These are phyloP conservation scores for Silene latifolia DNA, from an alignment of 148 eudicot species.

Conservation along the genomic window DNA sequence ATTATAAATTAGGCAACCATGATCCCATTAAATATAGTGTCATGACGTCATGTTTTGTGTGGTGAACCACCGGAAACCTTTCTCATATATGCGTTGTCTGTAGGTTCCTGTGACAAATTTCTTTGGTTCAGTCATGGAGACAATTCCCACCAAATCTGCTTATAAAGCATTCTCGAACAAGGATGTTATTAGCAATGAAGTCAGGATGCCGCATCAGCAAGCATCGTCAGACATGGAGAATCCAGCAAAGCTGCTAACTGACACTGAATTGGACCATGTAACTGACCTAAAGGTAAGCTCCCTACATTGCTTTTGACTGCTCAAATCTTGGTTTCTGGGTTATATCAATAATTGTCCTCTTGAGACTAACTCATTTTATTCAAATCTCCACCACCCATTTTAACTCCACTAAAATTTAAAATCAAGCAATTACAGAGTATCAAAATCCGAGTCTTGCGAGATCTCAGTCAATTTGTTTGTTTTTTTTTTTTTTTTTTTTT, in stretches of 20 bases:
- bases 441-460: too few relatives aligned
- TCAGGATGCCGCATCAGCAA: constrained; percentile 29
- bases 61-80: not conserved
- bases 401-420: too few relatives aligned
- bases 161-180: constrained; percentile 63
- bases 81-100: not conserved
- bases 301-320: not conserved
- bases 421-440: too few relatives aligned
- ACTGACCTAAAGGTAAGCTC: constrained; percentile 36
- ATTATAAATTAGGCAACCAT: too few relatives aligned
- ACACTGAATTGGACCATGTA: constrained; percentile 27
- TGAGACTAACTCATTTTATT: too few relatives aligned
- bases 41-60: too few relatives aligned
- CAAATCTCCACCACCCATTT: not conserved
- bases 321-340: not conserved
- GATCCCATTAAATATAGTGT: too few relatives aligned
- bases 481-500: too few relatives aligned
- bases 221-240: constrained; percentile 26
- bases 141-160: constrained; percentile 80
- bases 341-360: not conserved
- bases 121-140: constrained; percentile 98
- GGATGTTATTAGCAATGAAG: constrained; percentile 25
- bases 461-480: too few relatives aligned
- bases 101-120: constrained; percentile 97
- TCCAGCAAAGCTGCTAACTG: constrained; percentile 27